phyloP scores from a whole-genome alignment of 2,329 filamentous ascomycete species.

The Lecanicillium sp. region DNA sequence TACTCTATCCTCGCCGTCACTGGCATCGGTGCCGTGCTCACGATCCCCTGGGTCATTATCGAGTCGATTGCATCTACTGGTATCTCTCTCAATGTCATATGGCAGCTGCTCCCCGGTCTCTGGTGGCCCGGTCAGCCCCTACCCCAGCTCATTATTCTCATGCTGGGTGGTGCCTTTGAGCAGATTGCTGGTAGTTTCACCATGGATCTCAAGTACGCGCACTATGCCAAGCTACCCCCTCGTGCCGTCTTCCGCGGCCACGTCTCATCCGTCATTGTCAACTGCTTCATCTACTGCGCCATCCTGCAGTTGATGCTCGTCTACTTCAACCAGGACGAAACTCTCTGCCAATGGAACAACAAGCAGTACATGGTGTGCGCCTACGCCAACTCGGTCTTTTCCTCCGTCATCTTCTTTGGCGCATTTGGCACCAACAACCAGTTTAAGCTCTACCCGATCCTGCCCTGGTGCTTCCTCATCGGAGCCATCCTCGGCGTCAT shows the following conservation, averaged over 20 bases:
- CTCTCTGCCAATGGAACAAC: constrained; percentile 22
- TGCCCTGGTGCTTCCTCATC: constrained; percentile 26
- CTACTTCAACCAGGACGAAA: constrained; percentile 14
- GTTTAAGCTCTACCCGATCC: constrained; percentile 13
- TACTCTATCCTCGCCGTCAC: constrained; percentile 43
- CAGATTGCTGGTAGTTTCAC: constrained; percentile 15
- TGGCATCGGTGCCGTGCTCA: constrained; percentile 35
- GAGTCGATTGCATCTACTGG: constrained; percentile 35
- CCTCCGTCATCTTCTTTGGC: constrained; percentile 19
- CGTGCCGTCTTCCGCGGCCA: constrained; percentile 22
- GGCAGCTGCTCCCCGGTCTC: constrained; percentile 33
- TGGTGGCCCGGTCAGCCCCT: constrained; percentile 17
- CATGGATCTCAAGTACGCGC: constrained; percentile 20
- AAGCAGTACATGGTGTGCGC: constrained; percentile 21
- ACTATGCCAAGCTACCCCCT: constrained; percentile 22
- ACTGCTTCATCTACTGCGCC: constrained; percentile 28
- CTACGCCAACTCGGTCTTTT: constrained; percentile 22
- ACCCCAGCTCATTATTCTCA: constrained; percentile 17
- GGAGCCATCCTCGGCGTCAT: constrained; percentile 21
- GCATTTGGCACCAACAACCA: constrained; percentile 18
- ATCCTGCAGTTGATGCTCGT: constrained; percentile 10
- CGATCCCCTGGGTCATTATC: constrained; percentile 38
- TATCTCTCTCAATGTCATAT: constrained; percentile 40
- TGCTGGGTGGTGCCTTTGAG: constrained; percentile 17
- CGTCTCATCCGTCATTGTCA: constrained; percentile 12